Conservation (phyloP, 208 protist species). For the Endotrypanum monterogeii region DNA sequence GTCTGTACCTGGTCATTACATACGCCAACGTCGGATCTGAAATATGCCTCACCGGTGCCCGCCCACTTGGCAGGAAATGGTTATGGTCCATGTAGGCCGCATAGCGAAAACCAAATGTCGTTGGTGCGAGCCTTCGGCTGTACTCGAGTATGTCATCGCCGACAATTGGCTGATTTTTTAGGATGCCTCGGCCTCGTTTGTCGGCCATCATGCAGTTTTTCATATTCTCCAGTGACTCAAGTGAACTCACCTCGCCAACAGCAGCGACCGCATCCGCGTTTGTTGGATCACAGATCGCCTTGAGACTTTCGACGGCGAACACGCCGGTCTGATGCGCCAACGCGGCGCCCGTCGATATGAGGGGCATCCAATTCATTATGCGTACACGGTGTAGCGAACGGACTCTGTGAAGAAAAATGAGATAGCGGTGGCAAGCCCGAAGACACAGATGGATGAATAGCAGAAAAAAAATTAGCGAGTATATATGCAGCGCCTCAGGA, state of each 20-base stretch:
- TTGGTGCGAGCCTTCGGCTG: constrained; percentile 43
- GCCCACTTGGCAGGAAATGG: constrained; percentile 70
- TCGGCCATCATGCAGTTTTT: constrained; percentile 81
- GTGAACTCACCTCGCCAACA: constrained; percentile 75
- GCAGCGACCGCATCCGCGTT: constrained; percentile 63
- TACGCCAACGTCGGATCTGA: constrained; percentile 73
- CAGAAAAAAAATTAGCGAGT: neutral
- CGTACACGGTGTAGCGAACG: neutral
- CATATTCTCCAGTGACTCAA: constrained; percentile 69
- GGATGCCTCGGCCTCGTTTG: constrained; percentile 57
- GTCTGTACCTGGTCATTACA: constrained; percentile 87
- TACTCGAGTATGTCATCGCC: constrained; percentile 60
- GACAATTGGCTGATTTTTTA: constrained; percentile 56
- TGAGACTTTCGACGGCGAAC: constrained; percentile 57
- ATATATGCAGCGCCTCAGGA: neutral
- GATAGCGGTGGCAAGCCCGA: neutral
- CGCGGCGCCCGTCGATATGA: constrained; percentile 32
- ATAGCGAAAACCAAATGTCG: constrained; percentile 80
- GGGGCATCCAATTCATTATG: constrained; percentile 28
- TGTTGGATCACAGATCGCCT: constrained; percentile 68
- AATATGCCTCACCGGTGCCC: constrained; percentile 65
- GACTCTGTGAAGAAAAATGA: neutral
- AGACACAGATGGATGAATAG: neutral
- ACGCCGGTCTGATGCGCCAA: constrained; percentile 38
- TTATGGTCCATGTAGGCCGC: constrained; percentile 81